A percentile compares a stretch with the other conserved stretches of the same genome.
Evolutionary conservation across 139 green algal species (phyloP).

Genomic region (Picochlorum sp.): DNA sequence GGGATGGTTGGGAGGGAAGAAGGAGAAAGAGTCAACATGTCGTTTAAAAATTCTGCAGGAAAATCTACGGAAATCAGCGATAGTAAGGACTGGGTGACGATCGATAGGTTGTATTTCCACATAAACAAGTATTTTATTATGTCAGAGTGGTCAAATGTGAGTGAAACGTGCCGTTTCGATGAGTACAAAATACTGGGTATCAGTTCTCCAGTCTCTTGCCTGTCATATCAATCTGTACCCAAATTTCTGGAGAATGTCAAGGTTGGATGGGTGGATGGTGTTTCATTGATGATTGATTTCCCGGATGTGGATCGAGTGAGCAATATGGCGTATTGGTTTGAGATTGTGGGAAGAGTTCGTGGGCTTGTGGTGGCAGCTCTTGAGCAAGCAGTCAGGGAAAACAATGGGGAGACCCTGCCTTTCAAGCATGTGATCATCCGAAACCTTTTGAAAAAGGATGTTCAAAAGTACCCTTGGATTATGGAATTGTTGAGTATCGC

Average conservation of each 20-base stretch:
- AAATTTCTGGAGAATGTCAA: slow-evolving; percentile 12
- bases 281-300: slow-evolving; percentile 60
- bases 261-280: slow-evolving; percentile 38
- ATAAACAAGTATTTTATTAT: no score
- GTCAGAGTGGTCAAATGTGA: no score
- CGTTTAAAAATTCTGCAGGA: no score
- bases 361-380: slow-evolving; percentile 27
- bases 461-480: slow-evolving; percentile 39
- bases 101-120: no score
- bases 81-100: no score
- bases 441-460: slow-evolving; percentile 21
- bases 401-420: not conserved
- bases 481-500: slow-evolving; percentile 38
- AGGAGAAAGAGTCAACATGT: no score
- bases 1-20: no score
- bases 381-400: not conserved
- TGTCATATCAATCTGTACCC: not conserved
- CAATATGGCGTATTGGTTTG: slow-evolving; percentile 71
- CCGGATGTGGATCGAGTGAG: slow-evolving; percentile 53
- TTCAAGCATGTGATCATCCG: slow-evolving; percentile 17
- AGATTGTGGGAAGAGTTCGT: slow-evolving; percentile 55
- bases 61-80: no score
- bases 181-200: not conserved
- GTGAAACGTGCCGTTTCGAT: not conserved
- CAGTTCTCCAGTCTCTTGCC: not conserved